Conservation (phyloP, 768 basidiomycete species). For the Boletus rufocinnamomeus region DNA sequence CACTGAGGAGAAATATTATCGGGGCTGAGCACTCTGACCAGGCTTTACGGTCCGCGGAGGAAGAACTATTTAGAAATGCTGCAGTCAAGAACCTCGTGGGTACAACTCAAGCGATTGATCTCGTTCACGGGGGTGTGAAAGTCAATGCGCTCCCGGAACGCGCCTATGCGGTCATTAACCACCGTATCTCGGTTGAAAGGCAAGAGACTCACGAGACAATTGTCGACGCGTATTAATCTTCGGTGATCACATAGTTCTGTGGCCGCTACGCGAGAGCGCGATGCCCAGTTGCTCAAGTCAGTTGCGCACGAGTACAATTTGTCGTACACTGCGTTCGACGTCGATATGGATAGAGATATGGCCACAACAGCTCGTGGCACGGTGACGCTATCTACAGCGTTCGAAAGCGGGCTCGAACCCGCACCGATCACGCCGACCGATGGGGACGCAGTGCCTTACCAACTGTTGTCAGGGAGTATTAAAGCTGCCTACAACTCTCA, state of each 20-base stretch:
- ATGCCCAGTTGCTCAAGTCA: constrained; percentile 42
- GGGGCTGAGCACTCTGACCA: constrained; percentile 49
- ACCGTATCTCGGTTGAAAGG: constrained; percentile 67
- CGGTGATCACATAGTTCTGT: constrained; percentile 33
- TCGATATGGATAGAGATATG: constrained; percentile 33
- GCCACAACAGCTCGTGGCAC: constrained; percentile 43
- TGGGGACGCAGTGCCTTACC: constrained; percentile 39
- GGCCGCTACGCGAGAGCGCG: constrained; percentile 45
- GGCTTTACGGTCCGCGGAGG: constrained; percentile 54
- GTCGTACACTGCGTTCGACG: constrained; percentile 59
- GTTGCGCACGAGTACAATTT: constrained; percentile 58
- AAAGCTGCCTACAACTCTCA: constrained; percentile 60
- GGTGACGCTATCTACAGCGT: constrained; percentile 52
- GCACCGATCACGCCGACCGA: constrained; percentile 61
- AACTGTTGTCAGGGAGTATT: constrained; percentile 62
- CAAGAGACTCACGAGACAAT: constrained; percentile 19
- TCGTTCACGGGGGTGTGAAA: constrained; percentile 70
- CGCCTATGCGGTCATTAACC: constrained; percentile 69
- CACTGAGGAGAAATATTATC: constrained; percentile 49
- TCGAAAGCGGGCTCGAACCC: constrained; percentile 53
- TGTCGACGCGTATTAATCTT: background rate
- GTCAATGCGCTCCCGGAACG: constrained; percentile 79
- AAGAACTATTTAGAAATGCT: constrained; percentile 43
- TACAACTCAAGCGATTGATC: constrained; percentile 79
- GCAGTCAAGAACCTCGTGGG: constrained; percentile 50